Percentiles rank a stretch among this genome's conserved stretches.
phyloP scores from a whole-genome alignment of 257 asterid species.

The Jacaranda copaia region DNA sequence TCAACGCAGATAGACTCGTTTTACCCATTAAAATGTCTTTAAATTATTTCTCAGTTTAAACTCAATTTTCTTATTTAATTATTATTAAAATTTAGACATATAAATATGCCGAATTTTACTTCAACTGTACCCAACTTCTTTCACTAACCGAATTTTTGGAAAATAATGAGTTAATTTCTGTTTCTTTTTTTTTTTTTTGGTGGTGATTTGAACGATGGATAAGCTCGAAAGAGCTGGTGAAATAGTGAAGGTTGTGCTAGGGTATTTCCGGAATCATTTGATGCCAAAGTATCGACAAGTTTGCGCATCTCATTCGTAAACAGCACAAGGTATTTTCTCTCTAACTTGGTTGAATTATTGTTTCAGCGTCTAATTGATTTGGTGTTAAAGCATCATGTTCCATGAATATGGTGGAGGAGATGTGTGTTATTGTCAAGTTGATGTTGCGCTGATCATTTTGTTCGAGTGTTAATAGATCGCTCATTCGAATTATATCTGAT shows the following conservation, averaged over 20 bases:
- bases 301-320: constrained; percentile 71
- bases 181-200: neutral
- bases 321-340: constrained; percentile 78
- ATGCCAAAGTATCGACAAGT: constrained; percentile 95
- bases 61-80: too few species aligned
- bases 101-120: too few species aligned
- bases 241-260: constrained; percentile 95
- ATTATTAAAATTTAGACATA: too few species aligned
- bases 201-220: constrained; percentile 53
- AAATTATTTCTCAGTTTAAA: too few species aligned
- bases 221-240: constrained; percentile 95
- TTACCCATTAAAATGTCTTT: too few species aligned
- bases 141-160: neutral
- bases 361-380: neutral
- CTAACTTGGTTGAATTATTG: constrained; percentile 2
- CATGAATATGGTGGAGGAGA: constrained; percentile 12
- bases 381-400: neutral
- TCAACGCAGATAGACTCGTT: too few species aligned
- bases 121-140: constrained; percentile 1
- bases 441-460: neutral
- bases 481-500: neutral
- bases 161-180: neutral
- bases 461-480: neutral
- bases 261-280: constrained; percentile 91
- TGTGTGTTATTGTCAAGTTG: neutral